Evolutionary conservation across 2,329 filamentous ascomycete species (phyloP).

Genomic region (Ilyonectria robusta): DNA sequence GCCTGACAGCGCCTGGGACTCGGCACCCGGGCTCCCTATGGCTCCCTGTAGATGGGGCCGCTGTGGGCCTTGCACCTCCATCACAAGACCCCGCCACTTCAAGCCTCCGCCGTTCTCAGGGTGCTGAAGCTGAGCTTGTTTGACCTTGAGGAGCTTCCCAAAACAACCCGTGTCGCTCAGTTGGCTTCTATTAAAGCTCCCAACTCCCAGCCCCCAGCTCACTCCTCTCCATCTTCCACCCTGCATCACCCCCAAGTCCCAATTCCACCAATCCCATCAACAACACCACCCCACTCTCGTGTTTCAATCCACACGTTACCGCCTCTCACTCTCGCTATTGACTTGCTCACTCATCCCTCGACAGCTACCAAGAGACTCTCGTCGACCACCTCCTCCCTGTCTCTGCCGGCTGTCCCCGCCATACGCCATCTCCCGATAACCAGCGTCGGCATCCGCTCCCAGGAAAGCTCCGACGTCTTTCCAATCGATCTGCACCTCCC

Average conservation of each 20-base stretch:
- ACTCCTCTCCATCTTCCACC: not conserved
- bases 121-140: slow-evolving; percentile 8
- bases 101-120: not conserved
- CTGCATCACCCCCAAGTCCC: not conserved
- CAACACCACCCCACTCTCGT: not conserved
- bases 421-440: slow-evolving; percentile 40
- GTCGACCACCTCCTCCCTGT: slow-evolving; percentile 44
- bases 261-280: slow-evolving; percentile 7
- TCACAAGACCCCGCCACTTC: not conserved
- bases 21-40: not conserved
- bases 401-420: slow-evolving; percentile 45
- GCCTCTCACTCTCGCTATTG: slow-evolving; percentile 12
- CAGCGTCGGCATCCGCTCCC: slow-evolving; percentile 36
- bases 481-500: slow-evolving; percentile 57
- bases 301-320: slow-evolving; percentile 9
- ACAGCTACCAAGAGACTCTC: slow-evolving; percentile 40
- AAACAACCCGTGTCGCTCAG: slow-evolving; percentile 1
- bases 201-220: not conserved
- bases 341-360: slow-evolving; percentile 41
- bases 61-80: not conserved
- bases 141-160: slow-evolving; percentile 4
- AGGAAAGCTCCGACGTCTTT: slow-evolving; percentile 49
- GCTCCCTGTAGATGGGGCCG: not conserved
- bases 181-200: not conserved
- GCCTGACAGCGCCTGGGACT: not conserved